phyloP scores from a whole-genome alignment of 495 filamentous ascomycete genomes.

The Aspergillus panamensis region DNA sequence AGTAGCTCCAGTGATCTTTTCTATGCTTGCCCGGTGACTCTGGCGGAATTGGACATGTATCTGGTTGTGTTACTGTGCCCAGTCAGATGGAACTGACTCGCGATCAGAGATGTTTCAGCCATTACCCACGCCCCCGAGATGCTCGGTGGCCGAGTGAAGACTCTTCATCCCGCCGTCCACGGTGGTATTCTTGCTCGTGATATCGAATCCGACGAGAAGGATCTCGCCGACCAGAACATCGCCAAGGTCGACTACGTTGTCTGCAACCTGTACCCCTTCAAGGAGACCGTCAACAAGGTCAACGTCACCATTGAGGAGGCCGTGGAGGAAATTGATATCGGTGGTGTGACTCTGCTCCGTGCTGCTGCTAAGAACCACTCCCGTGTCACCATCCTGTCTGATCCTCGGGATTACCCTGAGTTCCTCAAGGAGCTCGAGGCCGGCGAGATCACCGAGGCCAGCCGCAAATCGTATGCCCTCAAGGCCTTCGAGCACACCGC shows the following conservation, averaged over 20 bases:
- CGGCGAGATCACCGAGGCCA: conserved; percentile 78
- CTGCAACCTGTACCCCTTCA: conserved; percentile 98
- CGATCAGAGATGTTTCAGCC: conserved; percentile 82
- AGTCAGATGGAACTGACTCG: conserved; percentile 5
- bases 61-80: not conserved
- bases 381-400: conserved; percentile 90
- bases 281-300: conserved; percentile 93
- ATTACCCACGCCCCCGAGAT: conserved; percentile 99
- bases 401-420: conserved; percentile 87
- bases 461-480: conserved; percentile 81
- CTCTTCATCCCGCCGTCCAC: conserved; percentile 92
- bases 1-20: not conserved
- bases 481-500: conserved; percentile 99
- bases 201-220: conserved; percentile 89
- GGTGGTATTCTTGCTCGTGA: conserved; percentile 90
- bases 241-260: conserved; percentile 96
- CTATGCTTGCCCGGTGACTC: not conserved
- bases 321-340: conserved; percentile 98
- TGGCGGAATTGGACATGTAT: not conserved
- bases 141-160: conserved; percentile 94
- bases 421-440: conserved; percentile 87
- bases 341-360: conserved; percentile 91
- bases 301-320: conserved; percentile 95
- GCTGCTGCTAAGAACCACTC: conserved; percentile 97
- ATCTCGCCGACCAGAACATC: conserved; percentile 95